These are phyloP conservation scores for Mucor velutinosus DNA, from an alignment of 371 early-diverging fungal species.

Conservation along the genomic window DNA sequence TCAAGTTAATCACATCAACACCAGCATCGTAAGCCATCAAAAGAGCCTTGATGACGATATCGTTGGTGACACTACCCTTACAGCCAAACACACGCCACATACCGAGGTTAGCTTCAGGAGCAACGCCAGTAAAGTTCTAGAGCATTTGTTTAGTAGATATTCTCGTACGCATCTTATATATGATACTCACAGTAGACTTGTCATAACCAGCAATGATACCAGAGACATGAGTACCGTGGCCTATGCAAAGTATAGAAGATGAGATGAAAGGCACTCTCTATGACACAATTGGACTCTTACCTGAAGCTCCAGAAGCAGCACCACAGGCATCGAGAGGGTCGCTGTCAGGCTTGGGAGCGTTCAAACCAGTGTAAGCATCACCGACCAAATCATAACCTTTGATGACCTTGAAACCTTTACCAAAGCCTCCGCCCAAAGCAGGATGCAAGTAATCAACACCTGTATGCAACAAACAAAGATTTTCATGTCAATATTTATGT, in stretches of 20 bases:
- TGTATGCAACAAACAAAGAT: not conserved
- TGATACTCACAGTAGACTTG: conserved; percentile 19
- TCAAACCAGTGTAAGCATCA: conserved; percentile 45
- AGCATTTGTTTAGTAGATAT: not conserved
- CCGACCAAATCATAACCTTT: conserved; percentile 67
- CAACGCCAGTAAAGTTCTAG: conserved; percentile 63
- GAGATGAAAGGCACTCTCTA: too few relatives aligned
- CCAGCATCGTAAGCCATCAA: conserved; percentile 58
- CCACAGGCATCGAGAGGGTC: conserved; percentile 35
- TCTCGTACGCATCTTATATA: not conserved
- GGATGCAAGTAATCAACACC: conserved; percentile 72
- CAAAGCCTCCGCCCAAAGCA: conserved; percentile 72
- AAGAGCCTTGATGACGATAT: conserved; percentile 65
- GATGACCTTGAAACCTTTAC: conserved; percentile 55
- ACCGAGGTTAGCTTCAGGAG: conserved; percentile 65
- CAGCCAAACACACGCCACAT: conserved; percentile 75
- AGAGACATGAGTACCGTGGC: conserved; percentile 67
- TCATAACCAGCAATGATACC: conserved; percentile 70
- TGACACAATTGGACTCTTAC: not conserved
- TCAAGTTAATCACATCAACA: conserved; percentile 67
- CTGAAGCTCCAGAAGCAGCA: conserved; percentile 35
- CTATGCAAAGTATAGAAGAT: conserved; percentile 6
- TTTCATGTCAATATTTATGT: not conserved
- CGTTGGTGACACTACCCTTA: conserved; percentile 59
- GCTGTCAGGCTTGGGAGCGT: conserved; percentile 28